Percentiles rank a stretch among this genome's conserved stretches.
These are phyloP conservation scores for Blastobotrys petasosporus DNA, from an alignment of 1,139 yeast species.

Conservation along the genomic window DNA sequence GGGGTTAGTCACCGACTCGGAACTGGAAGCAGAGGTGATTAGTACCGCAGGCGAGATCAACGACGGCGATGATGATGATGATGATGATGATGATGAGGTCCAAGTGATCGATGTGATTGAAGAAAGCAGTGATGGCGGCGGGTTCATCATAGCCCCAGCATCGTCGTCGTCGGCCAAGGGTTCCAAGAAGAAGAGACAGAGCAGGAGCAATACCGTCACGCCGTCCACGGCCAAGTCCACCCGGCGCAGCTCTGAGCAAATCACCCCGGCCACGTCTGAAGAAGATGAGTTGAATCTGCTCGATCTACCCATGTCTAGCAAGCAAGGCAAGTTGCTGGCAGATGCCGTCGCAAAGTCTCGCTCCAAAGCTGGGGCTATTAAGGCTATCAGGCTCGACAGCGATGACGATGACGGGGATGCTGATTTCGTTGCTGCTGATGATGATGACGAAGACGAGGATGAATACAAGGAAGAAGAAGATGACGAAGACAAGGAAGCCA, in stretches of 20 bases:
- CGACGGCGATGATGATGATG: neutral
- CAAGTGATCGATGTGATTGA: neutral
- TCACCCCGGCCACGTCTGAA: constrained; percentile 3
- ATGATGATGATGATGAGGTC: neutral
- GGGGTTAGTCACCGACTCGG: no score
- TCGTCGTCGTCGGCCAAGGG: neutral
- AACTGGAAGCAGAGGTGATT: no score
- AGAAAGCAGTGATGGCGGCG: constrained; percentile 6
- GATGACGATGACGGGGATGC: neutral
- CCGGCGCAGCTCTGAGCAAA: neutral
- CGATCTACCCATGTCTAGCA: constrained; percentile 10
- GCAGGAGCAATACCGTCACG: constrained; percentile 1
- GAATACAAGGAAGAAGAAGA: neutral
- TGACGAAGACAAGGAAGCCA: neutral
- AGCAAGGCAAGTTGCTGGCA: neutral
- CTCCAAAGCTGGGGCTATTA: neutral
- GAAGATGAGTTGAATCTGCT: neutral
- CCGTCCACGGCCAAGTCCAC: neutral
- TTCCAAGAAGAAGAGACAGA: neutral
- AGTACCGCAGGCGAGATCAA: neutral
- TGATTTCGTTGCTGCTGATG: neutral
- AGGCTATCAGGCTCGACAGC: neutral
- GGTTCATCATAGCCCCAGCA: constrained; percentile 2
- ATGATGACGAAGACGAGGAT: constrained; percentile 1
- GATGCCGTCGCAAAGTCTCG: neutral